Base-by-base conservation (phyloP, 2,329 filamentous ascomycete species). In the Nemania diffusa region DNA sequence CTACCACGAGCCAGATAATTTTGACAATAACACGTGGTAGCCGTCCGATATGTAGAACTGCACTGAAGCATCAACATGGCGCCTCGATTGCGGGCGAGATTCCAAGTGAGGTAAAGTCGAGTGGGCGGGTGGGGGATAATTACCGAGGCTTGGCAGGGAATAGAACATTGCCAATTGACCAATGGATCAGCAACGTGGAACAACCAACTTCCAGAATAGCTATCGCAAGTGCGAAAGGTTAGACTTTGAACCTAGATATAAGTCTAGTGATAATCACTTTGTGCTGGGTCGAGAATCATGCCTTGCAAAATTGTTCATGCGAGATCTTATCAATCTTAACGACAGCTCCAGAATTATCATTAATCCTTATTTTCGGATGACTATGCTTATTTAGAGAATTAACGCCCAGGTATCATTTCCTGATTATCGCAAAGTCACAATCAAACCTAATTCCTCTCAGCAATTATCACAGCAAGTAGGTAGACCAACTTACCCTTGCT, bases 401-500 rank as follows among this genome's bases (percentile, higher is more conserved):
- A 24, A 17, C 20, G 17, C 48, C 42, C 13, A 13, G 3, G 34
- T 26, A 57, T 52, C 32, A 56, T 57, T 4, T 22, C 24, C 15
- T 27, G 8, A n/a, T 34, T 6, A 66, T 67, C 4, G 46, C 57
- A 32, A 76, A 76, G 22, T 74, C 73, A 27, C 74, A 75, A 44
- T 80, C 78, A 60, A 81, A 81, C 6, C 81, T 82, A 15, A 26
- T 24, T 24, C 8, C 13, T n/a, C 26, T 72, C 48, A 72, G 67
- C 56, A 56, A 27, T 50, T 34, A 8, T 58, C 24, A 48, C 1
- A 9, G n/a, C 3, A 26, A 57, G n/a, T 15, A 4, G 3, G 22
- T 6, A 59, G 3, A 48, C 24, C 8, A 26, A 56, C 52, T 26
- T 24, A 65, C 79, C 82, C 81, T 71, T 84, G 82, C 73, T 88